A percentile compares a stretch with the other conserved stretches of the same genome.
Conservation (phyloP, 2,329 filamentous ascomycete genomes). For the Metarhizium album region DNA sequence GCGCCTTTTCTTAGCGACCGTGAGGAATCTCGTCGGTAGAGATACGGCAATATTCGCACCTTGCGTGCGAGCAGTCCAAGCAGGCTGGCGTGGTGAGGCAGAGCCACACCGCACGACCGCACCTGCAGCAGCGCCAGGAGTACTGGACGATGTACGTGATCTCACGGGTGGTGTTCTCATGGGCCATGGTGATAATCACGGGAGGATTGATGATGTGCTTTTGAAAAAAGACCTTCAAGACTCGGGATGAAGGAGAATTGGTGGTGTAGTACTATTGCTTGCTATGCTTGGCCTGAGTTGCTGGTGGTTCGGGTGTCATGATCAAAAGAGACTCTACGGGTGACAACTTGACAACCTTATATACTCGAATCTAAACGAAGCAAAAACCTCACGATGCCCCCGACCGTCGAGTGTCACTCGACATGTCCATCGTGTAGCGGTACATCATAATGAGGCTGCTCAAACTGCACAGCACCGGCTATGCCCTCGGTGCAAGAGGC, state of each 20-base stretch:
- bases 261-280: not conserved
- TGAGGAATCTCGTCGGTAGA: not conserved
- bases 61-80: slow-evolving; percentile 2
- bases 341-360: not conserved
- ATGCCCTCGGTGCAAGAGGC: not conserved
- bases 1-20: not conserved
- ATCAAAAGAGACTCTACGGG: not conserved
- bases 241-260: too few species aligned
- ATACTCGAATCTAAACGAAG: too few species aligned
- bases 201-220: not conserved
- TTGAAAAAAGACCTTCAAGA: not conserved
- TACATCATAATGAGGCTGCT: not conserved
- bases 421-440: not conserved
- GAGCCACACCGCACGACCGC: slow-evolving; percentile 4
- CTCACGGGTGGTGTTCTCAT: too few species aligned
- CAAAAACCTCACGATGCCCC: not conserved
- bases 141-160: not conserved
- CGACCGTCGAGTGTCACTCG: not conserved
- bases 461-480: not conserved
- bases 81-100: slow-evolving; percentile 7
- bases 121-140: slow-evolving; percentile 8
- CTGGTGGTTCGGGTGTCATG: not conserved
- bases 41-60: not conserved
- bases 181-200: not conserved
- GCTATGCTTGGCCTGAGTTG: not conserved